A percentile compares a stretch with the other conserved stretches of the same genome.
Conservation (phyloP, 345 rosid species). For the Heritiera fomes region DNA sequence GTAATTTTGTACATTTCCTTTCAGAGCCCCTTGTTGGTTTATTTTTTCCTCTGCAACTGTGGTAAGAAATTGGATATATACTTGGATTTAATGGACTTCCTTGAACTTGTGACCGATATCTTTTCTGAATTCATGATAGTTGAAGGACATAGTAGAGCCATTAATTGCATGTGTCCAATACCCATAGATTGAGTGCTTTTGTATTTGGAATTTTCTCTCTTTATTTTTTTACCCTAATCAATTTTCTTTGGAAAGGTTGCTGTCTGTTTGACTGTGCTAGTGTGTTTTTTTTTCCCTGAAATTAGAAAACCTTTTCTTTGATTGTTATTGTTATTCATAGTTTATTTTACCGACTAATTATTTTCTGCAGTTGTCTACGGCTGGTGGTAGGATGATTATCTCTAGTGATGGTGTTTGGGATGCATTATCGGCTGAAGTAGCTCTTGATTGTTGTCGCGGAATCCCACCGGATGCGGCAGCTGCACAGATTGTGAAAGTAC, state of each 20-base stretch:
- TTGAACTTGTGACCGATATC: conserved; percentile 8
- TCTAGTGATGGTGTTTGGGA: conserved; percentile 99
- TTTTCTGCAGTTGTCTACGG: conserved; percentile 75
- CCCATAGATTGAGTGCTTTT: neutral
- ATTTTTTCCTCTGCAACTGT: neutral
- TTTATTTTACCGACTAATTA: conserved; percentile 6
- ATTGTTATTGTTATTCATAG: conserved; percentile 8
- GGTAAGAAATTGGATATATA: neutral
- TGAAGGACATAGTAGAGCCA: neutral
- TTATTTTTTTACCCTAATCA: neutral
- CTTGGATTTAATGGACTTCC: conserved; percentile 3
- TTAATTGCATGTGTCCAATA: neutral
- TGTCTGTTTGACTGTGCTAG: neutral
- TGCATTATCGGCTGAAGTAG: conserved; percentile 73
- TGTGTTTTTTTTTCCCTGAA: neutral
- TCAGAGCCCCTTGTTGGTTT: neutral
- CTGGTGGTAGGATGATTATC: conserved; percentile 88
- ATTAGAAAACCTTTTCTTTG: neutral
- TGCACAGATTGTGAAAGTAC: conserved; percentile 86
- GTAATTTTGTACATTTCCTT: neutral
- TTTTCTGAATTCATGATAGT: neutral
- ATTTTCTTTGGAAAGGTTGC: no score
- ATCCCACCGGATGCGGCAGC: conserved; percentile 90
- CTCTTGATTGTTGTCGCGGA: conserved; percentile 92
- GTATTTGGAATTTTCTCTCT: neutral